These are phyloP conservation scores for Pseudohalonectria lignicola DNA, from an alignment of 2,329 filamentous ascomycete species.

Conservation along the genomic window DNA sequence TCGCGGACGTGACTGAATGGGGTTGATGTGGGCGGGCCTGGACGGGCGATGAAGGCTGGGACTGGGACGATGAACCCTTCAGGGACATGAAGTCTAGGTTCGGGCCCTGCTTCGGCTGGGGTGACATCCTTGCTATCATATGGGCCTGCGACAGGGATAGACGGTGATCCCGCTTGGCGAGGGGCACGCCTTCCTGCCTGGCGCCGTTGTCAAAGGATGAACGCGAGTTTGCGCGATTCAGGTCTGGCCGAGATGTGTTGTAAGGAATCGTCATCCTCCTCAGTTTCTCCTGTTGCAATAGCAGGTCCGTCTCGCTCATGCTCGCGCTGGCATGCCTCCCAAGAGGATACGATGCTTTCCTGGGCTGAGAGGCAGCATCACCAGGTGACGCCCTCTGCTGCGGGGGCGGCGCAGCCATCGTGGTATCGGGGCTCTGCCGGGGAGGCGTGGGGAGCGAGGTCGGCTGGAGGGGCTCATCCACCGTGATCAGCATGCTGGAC, in stretches of 20 bases:
- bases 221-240: constrained; percentile 28
- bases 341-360: constrained; percentile 25
- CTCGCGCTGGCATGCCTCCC: constrained; percentile 29
- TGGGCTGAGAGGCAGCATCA: constrained; percentile 12
- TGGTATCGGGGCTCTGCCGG: constrained; percentile 23
- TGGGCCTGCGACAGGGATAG: constrained; percentile 32
- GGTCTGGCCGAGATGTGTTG: constrained; percentile 21
- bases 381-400: constrained; percentile 20
- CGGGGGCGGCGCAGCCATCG: constrained; percentile 25
- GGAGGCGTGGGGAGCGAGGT: constrained; percentile 20
- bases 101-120: constrained; percentile 20
- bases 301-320: constrained; percentile 41
- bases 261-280: constrained; percentile 44
- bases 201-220: constrained; percentile 32
- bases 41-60: constrained; percentile 36
- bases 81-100: constrained; percentile 52
- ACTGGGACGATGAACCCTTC: constrained; percentile 27
- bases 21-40: constrained; percentile 27
- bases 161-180: constrained; percentile 35
- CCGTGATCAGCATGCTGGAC: constrained; percentile 33
- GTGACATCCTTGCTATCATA: constrained; percentile 24
- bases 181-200: constrained; percentile 18
- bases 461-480: constrained; percentile 25
- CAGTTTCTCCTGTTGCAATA: constrained; percentile 45
- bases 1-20: constrained; percentile 18